Percentiles rank a stretch among this genome's conserved stretches.
Conservation (phyloP, 2,329 filamentous ascomycete species). For the Botryosphaeria dothidea region DNA sequence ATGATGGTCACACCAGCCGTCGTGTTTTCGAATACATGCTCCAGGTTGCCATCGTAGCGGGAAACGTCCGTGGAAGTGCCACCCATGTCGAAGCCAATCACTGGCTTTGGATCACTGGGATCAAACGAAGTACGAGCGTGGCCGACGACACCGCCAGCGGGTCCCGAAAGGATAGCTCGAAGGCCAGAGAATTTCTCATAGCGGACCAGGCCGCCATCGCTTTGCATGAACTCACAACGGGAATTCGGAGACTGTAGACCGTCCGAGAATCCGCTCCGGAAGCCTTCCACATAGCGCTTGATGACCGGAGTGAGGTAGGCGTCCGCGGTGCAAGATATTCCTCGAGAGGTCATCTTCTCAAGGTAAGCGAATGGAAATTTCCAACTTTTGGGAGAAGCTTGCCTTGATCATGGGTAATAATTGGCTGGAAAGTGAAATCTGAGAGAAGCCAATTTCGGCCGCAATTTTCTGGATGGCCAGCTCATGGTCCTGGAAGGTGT, state of each 20-base stretch:
- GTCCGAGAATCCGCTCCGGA: constrained; percentile 28
- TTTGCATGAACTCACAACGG: too few species aligned
- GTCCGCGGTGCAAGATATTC: constrained; percentile 22
- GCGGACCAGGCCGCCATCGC: constrained; percentile 33
- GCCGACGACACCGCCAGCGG: constrained; percentile 39
- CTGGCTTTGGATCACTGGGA: constrained; percentile 24
- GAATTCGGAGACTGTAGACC: constrained; percentile 31
- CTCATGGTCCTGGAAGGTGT: constrained; percentile 36
- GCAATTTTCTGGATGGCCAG: constrained; percentile 29
- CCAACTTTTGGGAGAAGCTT: not conserved
- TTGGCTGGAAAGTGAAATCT: constrained; percentile 30
- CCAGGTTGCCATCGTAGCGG: constrained; percentile 32
- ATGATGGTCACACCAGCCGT: constrained; percentile 34
- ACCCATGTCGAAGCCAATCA: constrained; percentile 35
- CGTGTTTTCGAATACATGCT: constrained; percentile 34
- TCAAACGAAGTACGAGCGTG: constrained; percentile 34
- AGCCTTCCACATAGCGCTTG: constrained; percentile 27
- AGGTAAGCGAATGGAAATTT: constrained; percentile 17
- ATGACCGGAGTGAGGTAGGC: constrained; percentile 28
- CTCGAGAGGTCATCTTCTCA: constrained; percentile 27
- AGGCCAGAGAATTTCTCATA: constrained; percentile 32
- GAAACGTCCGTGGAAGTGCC: constrained; percentile 36
- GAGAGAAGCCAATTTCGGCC: constrained; percentile 31
- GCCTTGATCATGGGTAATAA: constrained; percentile 29
- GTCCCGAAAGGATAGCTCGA: constrained; percentile 33